Base-by-base conservation (phyloP, 129 eudicot species). In the Kitagawia praeruptora region DNA sequence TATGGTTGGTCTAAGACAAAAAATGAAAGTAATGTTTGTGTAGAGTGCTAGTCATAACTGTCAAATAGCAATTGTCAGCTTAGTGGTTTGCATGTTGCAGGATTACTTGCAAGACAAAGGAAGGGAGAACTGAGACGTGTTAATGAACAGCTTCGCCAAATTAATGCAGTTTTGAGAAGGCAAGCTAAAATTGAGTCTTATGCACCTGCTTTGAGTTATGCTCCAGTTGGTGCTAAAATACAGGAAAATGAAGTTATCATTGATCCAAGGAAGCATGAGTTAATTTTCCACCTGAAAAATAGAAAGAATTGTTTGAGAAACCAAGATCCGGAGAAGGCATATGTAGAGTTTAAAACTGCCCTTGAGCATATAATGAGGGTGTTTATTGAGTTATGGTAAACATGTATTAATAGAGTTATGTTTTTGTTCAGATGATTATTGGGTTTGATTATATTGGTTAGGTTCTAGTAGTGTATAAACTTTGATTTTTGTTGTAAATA, bases 101-200 rank as follows among this genome's bases (percentile, higher is more conserved):
- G 99, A 81, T 81, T 96, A 74, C 86, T 96, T 83, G 99, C 99
- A 77, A 85, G 97, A 67, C 97, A 96, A 80, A 84, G 99, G 82
- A 96, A 81, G 82, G 99, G 85, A 78, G 99, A 96, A 82, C 75
- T 96, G 85, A 87, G 79, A 81, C 81, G 90, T 42, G 76, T 92
- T 41, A 96, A 96, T 42, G 99, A 96, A 83, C 99, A 96, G 85
- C 90, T 92, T 41, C 91, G 97, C 21, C 99, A 96, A 85, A 96
- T 96, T 79, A 96, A 96, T 78, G 86, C 97, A 14, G 97, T 98
- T 81, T 75, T 96, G 40, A 90, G 94, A 82, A 84, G 99, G 85
- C 99, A 96, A 89, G 99, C 99, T 77, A 96, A 96, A 88, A 96
- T 96, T 61, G 99, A 96, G 84, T 96, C 99, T 2, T 96, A 96